phyloP scores from a whole-genome alignment of 345 rosid species.

The Physaria fendleri region DNA sequence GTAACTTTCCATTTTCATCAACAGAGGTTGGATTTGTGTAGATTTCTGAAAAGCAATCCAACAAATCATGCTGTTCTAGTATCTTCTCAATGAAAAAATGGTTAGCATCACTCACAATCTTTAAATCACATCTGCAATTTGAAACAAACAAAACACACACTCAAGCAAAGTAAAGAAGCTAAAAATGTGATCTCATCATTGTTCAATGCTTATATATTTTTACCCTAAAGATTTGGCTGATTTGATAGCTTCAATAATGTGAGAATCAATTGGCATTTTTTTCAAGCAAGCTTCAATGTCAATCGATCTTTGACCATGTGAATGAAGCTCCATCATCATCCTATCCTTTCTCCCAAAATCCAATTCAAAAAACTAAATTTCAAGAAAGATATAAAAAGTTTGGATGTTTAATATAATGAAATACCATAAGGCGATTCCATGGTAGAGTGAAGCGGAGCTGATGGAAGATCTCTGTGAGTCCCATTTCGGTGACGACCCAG shows the following conservation, averaged over 20 bases:
- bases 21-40: slow-evolving; percentile 49
- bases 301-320: slow-evolving; percentile 52
- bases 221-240: slow-evolving; percentile 59
- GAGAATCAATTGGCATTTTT: slow-evolving; percentile 44
- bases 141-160: slow-evolving; percentile 5
- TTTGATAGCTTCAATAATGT: slow-evolving; percentile 42
- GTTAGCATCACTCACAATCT: slow-evolving; percentile 77
- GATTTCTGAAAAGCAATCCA: slow-evolving; percentile 60
- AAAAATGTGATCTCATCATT: background rate
- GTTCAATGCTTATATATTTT: too few relatives aligned
- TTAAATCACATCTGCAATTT: slow-evolving; percentile 62
- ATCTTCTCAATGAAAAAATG: slow-evolving; percentile 72
- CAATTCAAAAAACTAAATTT: background rate
- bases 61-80: slow-evolving; percentile 52
- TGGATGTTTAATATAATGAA: background rate
- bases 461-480: slow-evolving; percentile 58
- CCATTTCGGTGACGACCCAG: slow-evolving; percentile 79
- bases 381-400: background rate
- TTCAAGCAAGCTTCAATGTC: slow-evolving; percentile 55
- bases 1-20: slow-evolving; percentile 48
- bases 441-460: slow-evolving; percentile 58
- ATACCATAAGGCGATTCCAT: slow-evolving; percentile 85
- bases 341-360: slow-evolving; percentile 49
- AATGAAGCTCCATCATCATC: slow-evolving; percentile 79
- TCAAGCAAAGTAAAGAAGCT: background rate